Evolutionary conservation across 139 green algal genomes (phyloP).

Genomic region (Pleodorina starrii): DNA sequence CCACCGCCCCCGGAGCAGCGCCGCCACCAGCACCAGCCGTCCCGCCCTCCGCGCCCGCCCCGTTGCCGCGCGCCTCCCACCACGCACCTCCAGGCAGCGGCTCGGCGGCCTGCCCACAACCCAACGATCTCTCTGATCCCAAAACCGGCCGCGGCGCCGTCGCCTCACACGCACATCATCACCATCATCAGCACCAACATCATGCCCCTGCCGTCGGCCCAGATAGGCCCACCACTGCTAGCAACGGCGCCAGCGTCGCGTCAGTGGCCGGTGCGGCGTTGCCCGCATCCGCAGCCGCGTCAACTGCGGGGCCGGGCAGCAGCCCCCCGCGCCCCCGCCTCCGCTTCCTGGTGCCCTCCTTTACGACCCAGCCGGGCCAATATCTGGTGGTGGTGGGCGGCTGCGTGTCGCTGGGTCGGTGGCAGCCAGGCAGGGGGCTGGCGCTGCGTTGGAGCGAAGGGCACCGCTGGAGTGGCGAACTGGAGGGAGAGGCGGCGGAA

Average conservation of each 20-base stretch:
- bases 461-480: slow-evolving; percentile 17
- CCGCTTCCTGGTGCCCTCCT: slow-evolving; percentile 35
- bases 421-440: slow-evolving; percentile 33
- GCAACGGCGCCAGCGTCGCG: neutral
- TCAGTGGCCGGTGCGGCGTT: neutral
- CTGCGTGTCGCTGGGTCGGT: slow-evolving; percentile 21
- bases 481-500: slow-evolving; percentile 22
- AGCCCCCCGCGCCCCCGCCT: neutral
- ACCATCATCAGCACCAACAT: neutral
- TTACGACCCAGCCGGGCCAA: slow-evolving; percentile 29
- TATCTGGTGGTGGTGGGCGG: slow-evolving; percentile 47
- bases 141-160: neutral
- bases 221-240: neutral
- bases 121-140: neutral
- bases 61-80: no score
- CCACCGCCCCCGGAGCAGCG: neutral
- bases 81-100: no score
- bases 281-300: neutral
- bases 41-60: no score
- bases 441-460: slow-evolving; percentile 31
- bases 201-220: neutral
- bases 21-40: neutral
- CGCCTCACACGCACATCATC: neutral
- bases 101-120: neutral
- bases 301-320: neutral